Base-by-base conservation (phyloP, 495 filamentous ascomycete genomes). In the Cudoniella acicularis region DNA sequence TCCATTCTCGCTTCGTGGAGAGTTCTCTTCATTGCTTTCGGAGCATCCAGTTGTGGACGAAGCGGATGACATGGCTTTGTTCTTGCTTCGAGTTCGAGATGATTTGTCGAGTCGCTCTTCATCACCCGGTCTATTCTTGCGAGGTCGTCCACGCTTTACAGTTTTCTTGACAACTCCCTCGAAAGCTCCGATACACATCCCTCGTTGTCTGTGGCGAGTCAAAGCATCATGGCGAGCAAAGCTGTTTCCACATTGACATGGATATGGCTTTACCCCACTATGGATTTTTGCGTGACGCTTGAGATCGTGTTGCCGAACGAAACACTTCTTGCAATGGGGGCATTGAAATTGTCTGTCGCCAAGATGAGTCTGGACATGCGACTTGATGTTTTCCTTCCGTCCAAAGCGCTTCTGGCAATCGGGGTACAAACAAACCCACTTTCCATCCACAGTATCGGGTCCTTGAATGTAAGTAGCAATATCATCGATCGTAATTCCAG, bases 251-350 rank as follows among this genome's bases (percentile, higher is more conserved):
- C 94, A 98, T 50, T 86, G 80, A 70, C 94, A 98, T 24, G 86
- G 86, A 63, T 96, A 94, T 1, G 94, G 91, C 74, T 96, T 96
- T 67, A 92, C 85, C 40, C 91, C 91, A 18, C 86, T 92, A 72
- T 98, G 94, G 54, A 97, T 98, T 74, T 96, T 96, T 63, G 91
- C 85, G 68, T 98, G 94, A 20, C 94, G 87, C 73, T 98, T 98
- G 56, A 98, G 83, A 68, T 98, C 94, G 69, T 98, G 95, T 60
- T 94, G 92, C 23, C 94, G 86, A 58, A 98, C 95, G 66, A 98
- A 98, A 70, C 90, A 90, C 71, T 97, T 97, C 22, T 85, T 78
- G 73, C 94, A 98, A 21, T 87, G 81, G 50, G 89, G 87, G 69
- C 94, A 98, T 66, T 86, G 83, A 73, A 86, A 98, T 68, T 96